A percentile compares a stretch with the other conserved stretches of the same genome.
These are phyloP conservation scores for Suillus spraguei DNA, from an alignment of 768 basidiomycete genomes.

Conservation along the genomic window DNA sequence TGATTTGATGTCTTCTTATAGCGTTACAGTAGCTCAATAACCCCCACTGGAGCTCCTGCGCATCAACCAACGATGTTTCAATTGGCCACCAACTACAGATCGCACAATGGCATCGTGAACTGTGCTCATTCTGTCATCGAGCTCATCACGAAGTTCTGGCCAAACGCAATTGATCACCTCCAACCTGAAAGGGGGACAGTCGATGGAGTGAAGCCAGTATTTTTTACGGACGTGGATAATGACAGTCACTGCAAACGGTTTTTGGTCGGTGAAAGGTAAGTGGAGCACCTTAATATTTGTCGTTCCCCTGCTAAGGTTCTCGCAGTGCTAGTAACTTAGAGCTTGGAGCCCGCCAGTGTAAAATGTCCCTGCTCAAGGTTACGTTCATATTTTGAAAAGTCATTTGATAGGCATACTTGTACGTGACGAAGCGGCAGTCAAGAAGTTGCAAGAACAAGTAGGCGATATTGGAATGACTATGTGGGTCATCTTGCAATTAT, in stretches of 20 bases:
- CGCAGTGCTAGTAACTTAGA: constrained; percentile 49
- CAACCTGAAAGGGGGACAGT: constrained; percentile 56
- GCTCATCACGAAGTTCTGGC: constrained; percentile 62
- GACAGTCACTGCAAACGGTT: constrained; percentile 55
- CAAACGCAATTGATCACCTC: constrained; percentile 61
- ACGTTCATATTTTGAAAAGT: neutral
- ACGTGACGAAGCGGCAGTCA: constrained; percentile 54
- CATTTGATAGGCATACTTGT: constrained; percentile 65
- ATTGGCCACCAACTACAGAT: constrained; percentile 66
- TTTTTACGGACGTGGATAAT: constrained; percentile 51
- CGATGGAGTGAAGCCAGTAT: constrained; percentile 58
- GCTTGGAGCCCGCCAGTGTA: constrained; percentile 70
- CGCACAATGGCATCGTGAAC: constrained; percentile 71
- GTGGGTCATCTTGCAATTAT: constrained; percentile 36
- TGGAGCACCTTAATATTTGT: neutral
- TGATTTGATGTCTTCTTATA: constrained; percentile 9
- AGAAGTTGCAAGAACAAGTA: constrained; percentile 49
- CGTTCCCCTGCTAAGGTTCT: constrained; percentile 14
- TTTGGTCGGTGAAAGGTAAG: constrained; percentile 51
- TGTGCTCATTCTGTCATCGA: constrained; percentile 67
- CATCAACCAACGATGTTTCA: constrained; percentile 48
- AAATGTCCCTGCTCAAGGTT: neutral
- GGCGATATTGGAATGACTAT: constrained; percentile 64
- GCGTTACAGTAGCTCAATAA: constrained; percentile 19
- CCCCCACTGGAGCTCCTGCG: constrained; percentile 17